These are phyloP conservation scores for Immersiella caudata DNA, from an alignment of 495 filamentous ascomycete species.

Conservation along the genomic window DNA sequence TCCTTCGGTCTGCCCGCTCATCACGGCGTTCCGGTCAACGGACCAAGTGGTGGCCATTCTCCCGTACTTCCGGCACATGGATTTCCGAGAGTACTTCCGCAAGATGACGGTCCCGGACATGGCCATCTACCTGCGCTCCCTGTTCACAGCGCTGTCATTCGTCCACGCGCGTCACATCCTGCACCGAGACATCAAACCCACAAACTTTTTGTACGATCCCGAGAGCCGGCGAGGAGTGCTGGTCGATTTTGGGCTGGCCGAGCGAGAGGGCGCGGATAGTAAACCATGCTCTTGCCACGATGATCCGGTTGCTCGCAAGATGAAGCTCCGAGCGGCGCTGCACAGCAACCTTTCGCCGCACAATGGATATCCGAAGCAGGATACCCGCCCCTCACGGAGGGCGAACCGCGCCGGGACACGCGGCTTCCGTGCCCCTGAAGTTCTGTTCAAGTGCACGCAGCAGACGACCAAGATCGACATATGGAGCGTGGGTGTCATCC, in stretches of 20 bases:
- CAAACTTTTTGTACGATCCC: slow-evolving; percentile 96
- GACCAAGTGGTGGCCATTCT: slow-evolving; percentile 96
- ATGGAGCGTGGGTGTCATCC: slow-evolving; percentile 93
- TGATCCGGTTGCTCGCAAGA: slow-evolving; percentile 39
- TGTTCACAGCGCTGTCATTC: slow-evolving; percentile 80
- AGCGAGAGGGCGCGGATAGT: slow-evolving; percentile 74
- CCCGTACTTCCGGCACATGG: slow-evolving; percentile 91
- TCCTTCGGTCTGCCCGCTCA: slow-evolving; percentile 84
- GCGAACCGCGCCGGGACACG: slow-evolving; percentile 96
- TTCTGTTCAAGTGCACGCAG: slow-evolving; percentile 94
- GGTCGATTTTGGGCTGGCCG: slow-evolving; percentile 94
- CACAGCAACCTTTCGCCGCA: slow-evolving; percentile 53
- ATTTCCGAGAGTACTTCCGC: slow-evolving; percentile 94
- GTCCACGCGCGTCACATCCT: slow-evolving; percentile 84
- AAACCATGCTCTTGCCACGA: slow-evolving; percentile 74
- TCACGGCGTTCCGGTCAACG: slow-evolving; percentile 90
- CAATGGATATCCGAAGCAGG: slow-evolving; percentile 78
- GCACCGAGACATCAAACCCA: slow-evolving; percentile 99
- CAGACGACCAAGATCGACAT: slow-evolving; percentile 97
- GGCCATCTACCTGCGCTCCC: slow-evolving; percentile 81
- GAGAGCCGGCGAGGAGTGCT: slow-evolving; percentile 79
- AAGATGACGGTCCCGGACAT: slow-evolving; percentile 84
- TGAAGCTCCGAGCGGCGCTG: slow-evolving; percentile 43
- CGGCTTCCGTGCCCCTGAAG: slow-evolving; percentile 94
- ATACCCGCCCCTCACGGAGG: slow-evolving; percentile 80